These are phyloP conservation scores for Rhizoclosmatium sp. DNA, from an alignment of 192 early-diverging fungal species.

Conservation along the genomic window DNA sequence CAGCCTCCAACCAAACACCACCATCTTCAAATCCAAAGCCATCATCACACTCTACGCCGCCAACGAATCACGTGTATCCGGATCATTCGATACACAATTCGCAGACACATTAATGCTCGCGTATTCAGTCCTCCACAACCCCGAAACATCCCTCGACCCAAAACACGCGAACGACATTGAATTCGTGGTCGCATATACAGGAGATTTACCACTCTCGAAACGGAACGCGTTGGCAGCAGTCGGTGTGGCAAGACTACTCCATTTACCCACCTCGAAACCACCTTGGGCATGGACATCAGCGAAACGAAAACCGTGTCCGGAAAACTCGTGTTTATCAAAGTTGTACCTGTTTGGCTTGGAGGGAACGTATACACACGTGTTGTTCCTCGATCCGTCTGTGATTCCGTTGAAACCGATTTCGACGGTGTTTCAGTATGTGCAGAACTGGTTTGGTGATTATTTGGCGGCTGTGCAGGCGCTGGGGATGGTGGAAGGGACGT, in stretches of 20 bases:
- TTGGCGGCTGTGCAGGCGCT: not conserved
- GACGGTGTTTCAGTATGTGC: not conserved
- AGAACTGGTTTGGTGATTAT: not conserved
- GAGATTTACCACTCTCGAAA: not conserved
- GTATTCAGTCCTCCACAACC: conserved; percentile 1
- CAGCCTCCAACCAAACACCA: not conserved
- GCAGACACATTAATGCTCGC: not conserved
- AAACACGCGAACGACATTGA: not conserved
- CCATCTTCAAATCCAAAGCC: not conserved
- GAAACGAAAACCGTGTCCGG: not conserved
- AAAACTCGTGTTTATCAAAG: conserved; percentile 15
- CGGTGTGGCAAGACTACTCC: not conserved
- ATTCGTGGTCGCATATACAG: conserved; percentile 2
- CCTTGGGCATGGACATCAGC: no score
- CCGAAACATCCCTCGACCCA: not conserved
- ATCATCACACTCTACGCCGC: not conserved
- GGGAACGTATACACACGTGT: not conserved
- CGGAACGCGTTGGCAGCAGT: not conserved
- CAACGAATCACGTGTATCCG: not conserved
- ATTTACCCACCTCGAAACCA: not conserved
- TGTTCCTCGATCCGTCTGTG: not conserved
- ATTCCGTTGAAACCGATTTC: not conserved
- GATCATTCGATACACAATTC: not conserved
- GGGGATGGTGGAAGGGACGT: not conserved
- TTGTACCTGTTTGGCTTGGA: conserved; percentile 7